phyloP scores from a whole-genome alignment of 371 early-diverging fungal species.

The Syncephalis fuscata region DNA sequence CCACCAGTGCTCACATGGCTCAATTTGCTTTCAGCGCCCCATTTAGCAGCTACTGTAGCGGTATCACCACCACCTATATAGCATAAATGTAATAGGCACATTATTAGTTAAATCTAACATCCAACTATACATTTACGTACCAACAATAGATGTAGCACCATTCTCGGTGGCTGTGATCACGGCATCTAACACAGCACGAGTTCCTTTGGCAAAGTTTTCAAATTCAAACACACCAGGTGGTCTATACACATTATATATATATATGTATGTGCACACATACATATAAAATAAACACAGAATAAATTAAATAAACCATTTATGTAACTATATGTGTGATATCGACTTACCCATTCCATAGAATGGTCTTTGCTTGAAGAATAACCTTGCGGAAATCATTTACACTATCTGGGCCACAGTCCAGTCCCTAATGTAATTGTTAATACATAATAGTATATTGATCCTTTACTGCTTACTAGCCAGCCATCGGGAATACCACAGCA shows the following conservation, averaged over 20 bases:
- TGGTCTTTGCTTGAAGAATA: slow-evolving; percentile 68
- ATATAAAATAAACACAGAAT: background rate
- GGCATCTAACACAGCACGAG: slow-evolving; percentile 69
- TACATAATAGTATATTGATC: background rate
- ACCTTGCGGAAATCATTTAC: slow-evolving; percentile 51
- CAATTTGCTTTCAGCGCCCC: slow-evolving; percentile 69
- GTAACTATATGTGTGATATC: too few species aligned
- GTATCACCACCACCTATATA: slow-evolving; percentile 95
- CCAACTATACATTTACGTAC: slow-evolving; percentile 5
- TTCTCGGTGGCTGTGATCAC: slow-evolving; percentile 68
- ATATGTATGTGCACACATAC: too few species aligned
- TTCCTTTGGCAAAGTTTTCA: slow-evolving; percentile 81
- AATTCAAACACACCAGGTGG: slow-evolving; percentile 98
- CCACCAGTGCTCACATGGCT: slow-evolving; percentile 97
- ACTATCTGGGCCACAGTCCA: slow-evolving; percentile 87
- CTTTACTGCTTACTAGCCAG: slow-evolving; percentile 30
- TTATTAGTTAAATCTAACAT: too few species aligned
- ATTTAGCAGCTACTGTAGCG: slow-evolving; percentile 91
- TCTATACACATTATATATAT: slow-evolving; percentile 5
- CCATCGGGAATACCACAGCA: slow-evolving; percentile 79
- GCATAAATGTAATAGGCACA: background rate
- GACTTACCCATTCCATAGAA: slow-evolving; percentile 94
- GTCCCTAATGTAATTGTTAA: slow-evolving; percentile 24
- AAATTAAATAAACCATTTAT: background rate
- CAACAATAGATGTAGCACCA: slow-evolving; percentile 49